These are phyloP conservation scores for Malbranchea zuffiana DNA, from an alignment of 2,329 filamentous ascomycete genomes.

Conservation along the genomic window DNA sequence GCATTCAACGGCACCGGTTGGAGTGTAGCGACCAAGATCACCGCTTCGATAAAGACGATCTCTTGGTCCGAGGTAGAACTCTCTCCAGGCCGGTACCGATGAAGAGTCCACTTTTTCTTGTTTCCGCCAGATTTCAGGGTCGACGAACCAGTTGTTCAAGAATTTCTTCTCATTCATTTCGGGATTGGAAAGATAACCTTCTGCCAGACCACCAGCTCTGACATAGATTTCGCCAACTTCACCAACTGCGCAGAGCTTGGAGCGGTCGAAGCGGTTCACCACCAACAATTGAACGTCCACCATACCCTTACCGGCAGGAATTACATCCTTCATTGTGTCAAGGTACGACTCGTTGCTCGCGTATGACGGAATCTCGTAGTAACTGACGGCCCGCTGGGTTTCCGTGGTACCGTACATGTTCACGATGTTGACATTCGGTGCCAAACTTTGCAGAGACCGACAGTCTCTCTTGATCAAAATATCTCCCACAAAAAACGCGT, in stretches of 20 bases:
- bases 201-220: slow-evolving; percentile 70
- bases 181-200: slow-evolving; percentile 58
- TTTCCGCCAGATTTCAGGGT: slow-evolving; percentile 57
- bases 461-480: slow-evolving; percentile 78
- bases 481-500: slow-evolving; percentile 87
- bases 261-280: slow-evolving; percentile 57
- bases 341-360: slow-evolving; percentile 53
- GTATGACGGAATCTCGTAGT: slow-evolving; percentile 62
- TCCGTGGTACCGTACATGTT: slow-evolving; percentile 89
- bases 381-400: slow-evolving; percentile 69
- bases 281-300: slow-evolving; percentile 79
- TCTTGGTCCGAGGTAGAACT: slow-evolving; percentile 67
- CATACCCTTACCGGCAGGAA: slow-evolving; percentile 81
- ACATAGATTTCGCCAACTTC: slow-evolving; percentile 79
- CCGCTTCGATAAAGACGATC: slow-evolving; percentile 83
- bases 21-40: slow-evolving; percentile 67
- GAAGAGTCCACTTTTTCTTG: slow-evolving; percentile 46
- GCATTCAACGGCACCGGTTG: slow-evolving; percentile 61
- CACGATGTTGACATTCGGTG: slow-evolving; percentile 61
- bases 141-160: slow-evolving; percentile 74
- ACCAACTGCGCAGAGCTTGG: slow-evolving; percentile 63
- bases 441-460: slow-evolving; percentile 61
- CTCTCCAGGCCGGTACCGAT: slow-evolving; percentile 63
- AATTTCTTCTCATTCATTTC: slow-evolving; percentile 67
- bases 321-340: slow-evolving; percentile 58